phyloP scores from a whole-genome alignment of 352 stramenopile genomes.

The Ophiocytium majus region DNA sequence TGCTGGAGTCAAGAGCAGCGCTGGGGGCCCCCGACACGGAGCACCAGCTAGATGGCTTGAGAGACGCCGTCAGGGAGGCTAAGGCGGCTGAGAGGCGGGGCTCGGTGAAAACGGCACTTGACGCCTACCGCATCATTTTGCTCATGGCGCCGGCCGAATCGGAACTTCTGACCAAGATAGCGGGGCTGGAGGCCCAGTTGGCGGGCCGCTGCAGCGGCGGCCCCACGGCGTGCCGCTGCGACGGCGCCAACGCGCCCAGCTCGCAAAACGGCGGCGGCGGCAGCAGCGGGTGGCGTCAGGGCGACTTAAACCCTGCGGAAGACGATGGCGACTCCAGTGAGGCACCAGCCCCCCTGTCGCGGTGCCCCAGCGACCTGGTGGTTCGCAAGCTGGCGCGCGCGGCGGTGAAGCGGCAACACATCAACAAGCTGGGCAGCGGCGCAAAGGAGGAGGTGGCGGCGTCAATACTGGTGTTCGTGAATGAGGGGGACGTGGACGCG shows the following conservation, averaged over 20 bases:
- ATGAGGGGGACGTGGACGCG: background rate
- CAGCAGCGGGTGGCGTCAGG: too few species aligned
- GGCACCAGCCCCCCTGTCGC: background rate
- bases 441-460: background rate
- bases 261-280: too few species aligned
- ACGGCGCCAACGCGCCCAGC: too few species aligned
- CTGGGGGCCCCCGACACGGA: too few species aligned
- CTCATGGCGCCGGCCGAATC: background rate
- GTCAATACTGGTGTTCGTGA: background rate
- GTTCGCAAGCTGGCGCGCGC: background rate
- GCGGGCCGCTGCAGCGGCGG: background rate
- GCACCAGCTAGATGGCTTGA: background rate
- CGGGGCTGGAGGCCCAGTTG: background rate
- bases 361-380: background rate
- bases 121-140: background rate
- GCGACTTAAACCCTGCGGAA: too few species aligned
- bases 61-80: background rate
- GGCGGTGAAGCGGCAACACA: background rate
- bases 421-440: background rate
- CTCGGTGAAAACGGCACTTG: background rate
- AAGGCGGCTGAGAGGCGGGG: background rate
- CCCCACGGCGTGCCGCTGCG: background rate
- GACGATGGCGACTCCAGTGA: too few species aligned
- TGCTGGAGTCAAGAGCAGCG: background rate
- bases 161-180: background rate